Conservation (phyloP, 345 rosid genomes). For the Mangifera indica region DNA sequence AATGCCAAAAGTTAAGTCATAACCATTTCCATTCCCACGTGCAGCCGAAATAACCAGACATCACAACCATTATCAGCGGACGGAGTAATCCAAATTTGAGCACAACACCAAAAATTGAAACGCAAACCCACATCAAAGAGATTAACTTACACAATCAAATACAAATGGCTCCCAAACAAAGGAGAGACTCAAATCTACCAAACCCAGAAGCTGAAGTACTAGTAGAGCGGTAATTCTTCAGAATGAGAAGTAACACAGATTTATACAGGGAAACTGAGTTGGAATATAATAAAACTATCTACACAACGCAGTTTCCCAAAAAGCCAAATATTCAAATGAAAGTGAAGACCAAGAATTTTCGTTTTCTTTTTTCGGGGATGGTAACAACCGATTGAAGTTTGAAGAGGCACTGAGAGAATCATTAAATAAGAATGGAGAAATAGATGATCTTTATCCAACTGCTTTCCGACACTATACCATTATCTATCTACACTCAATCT, state of each 20-base stretch:
- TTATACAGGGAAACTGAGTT: slow-evolving; percentile 19
- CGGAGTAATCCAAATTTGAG: neutral
- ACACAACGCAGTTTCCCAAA: slow-evolving; percentile 28
- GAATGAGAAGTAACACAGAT: slow-evolving; percentile 19
- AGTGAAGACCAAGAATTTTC: neutral
- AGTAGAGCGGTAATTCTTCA: neutral
- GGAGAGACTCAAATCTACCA: slow-evolving; percentile 23
- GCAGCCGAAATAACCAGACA: neutral
- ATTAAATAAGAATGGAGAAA: slow-evolving; percentile 29
- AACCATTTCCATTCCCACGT: neutral
- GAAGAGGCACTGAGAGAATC: too few species aligned
- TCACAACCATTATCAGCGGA: neutral
- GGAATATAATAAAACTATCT: slow-evolving; percentile 9
- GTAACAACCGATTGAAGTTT: slow-evolving; percentile 32
- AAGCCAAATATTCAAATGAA: slow-evolving; percentile 7
- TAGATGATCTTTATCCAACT: slow-evolving; percentile 29
- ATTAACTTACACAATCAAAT: slow-evolving; percentile 28
- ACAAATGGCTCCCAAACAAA: slow-evolving; percentile 21
- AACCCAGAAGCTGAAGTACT: slow-evolving; percentile 26
- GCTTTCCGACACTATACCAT: too few species aligned
- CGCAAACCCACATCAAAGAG: neutral
- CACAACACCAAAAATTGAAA: neutral
- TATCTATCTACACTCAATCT: slow-evolving; percentile 15
- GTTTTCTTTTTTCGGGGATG: slow-evolving; percentile 15
- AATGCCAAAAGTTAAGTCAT: neutral